Evolutionary conservation across 73 alveolate species (phyloP).

Genomic region (Loxodes magnus): DNA sequence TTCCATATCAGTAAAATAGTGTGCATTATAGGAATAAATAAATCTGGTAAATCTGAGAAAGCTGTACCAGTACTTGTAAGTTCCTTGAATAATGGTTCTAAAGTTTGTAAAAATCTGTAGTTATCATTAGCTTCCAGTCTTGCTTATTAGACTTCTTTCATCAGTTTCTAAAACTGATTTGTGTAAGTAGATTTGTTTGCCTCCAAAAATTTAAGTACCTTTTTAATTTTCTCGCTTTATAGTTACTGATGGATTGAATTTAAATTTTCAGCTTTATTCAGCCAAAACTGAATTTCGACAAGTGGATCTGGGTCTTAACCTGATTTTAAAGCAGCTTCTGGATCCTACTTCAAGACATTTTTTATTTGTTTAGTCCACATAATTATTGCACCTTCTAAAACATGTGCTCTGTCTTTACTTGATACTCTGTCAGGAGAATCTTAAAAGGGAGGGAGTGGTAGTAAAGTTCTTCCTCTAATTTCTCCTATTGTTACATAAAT

Average conservation of each 20-base stretch:
- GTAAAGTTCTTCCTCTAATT: constrained; percentile 97
- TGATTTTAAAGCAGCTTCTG: constrained; percentile 76
- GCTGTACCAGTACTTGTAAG: constrained; percentile 87
- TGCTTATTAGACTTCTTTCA: constrained; percentile 97
- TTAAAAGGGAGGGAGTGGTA: constrained; percentile 69
- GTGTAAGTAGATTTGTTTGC: constrained; percentile 98
- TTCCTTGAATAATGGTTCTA: constrained; percentile 77
- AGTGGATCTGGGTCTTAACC: constrained; percentile 98
- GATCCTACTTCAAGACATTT: constrained; percentile 97
- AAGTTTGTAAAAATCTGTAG: constrained; percentile 74
- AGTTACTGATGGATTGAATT: constrained; percentile 93
- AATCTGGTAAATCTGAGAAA: constrained; percentile 86
- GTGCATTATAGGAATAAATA: constrained; percentile 97
- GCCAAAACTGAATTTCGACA: constrained; percentile 98
- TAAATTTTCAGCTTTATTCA: constrained; percentile 84
- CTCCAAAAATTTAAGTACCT: constrained; percentile 96
- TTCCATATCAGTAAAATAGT: constrained; percentile 95
- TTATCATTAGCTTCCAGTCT: constrained; percentile 97
- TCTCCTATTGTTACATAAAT: constrained; percentile 98
- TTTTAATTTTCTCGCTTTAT: constrained; percentile 68
- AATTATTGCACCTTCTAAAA: constrained; percentile 98
- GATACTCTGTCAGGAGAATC: constrained; percentile 86
- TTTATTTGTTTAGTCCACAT: constrained; percentile 99
- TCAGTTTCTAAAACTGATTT: constrained; percentile 94
- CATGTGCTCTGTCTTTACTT: constrained; percentile 98